phyloP scores from a whole-genome alignment of 164 flowering plant species.

The Saururus chinensis region DNA sequence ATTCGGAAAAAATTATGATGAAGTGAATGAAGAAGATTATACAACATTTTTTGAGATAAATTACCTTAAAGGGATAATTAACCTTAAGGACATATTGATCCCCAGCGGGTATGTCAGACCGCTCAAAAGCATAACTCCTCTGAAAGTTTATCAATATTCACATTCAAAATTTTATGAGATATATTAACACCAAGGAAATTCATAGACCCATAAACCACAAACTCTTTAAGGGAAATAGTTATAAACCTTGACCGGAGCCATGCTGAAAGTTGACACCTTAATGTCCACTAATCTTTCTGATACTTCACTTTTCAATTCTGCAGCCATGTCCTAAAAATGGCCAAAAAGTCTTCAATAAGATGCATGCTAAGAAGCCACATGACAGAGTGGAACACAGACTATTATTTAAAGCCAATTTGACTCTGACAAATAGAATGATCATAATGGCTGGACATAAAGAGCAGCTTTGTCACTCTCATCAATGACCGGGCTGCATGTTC shows the following conservation, averaged over 20 bases:
- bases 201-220: not conserved
- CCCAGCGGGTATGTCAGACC: conserved; percentile 68
- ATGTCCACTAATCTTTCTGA: conserved; percentile 43
- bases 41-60: not conserved
- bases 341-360: not conserved
- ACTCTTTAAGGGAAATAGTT: not conserved
- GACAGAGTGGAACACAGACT: no score
- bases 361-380: no score
- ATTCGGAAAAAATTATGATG: not conserved
- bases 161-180: not conserved
- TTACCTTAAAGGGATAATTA: conserved; percentile 91
- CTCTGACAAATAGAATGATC: no score
- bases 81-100: conserved; percentile 83
- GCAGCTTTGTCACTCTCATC: no score
- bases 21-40: not conserved
- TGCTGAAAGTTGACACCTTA: conserved; percentile 70
- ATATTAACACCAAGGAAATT: not conserved
- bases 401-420: no score
- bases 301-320: conserved; percentile 65
- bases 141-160: conserved; percentile 13
- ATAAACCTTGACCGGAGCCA: conserved; percentile 89
- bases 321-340: conserved; percentile 56
- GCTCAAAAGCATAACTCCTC: conserved; percentile 91
- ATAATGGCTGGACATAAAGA: no score
- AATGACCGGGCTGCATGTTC: no score